Conservation (phyloP, 2,329 filamentous ascomycete genomes). For the Fusarium camptoceras region DNA sequence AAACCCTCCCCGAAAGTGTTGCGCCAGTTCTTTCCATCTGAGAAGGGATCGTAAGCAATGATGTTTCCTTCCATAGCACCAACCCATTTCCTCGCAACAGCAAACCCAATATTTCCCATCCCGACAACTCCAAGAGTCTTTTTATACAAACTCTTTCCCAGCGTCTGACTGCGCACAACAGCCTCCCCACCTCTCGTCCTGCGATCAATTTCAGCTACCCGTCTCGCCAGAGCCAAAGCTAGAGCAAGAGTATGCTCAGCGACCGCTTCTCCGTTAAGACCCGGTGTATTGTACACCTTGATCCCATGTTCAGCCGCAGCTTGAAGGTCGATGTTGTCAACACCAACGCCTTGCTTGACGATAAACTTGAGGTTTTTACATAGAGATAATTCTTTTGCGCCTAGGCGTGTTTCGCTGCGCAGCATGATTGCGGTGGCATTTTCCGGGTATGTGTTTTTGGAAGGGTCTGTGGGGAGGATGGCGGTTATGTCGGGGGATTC, state of each 20-base stretch:
- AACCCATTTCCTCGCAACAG: slow-evolving; percentile 6
- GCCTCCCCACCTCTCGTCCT: background rate
- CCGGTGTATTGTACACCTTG: background rate
- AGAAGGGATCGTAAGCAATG: background rate
- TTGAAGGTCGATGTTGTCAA: background rate
- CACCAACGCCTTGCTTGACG: background rate
- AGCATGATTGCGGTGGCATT: background rate
- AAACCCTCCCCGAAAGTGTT: rapidly evolving
- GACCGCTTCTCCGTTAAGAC: background rate
- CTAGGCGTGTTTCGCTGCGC: background rate
- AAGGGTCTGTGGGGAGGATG: background rate
- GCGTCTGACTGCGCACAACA: background rate
- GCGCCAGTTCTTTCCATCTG: background rate
- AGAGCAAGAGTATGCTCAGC: background rate
- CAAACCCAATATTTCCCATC: background rate
- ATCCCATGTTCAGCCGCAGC: background rate
- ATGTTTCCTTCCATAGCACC: background rate
- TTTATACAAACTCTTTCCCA: background rate
- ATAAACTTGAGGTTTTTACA: background rate
- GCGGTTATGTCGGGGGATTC: background rate
- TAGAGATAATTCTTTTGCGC: rapidly evolving
- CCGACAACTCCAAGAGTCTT: background rate
- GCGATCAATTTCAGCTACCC: background rate
- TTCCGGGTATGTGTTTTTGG: rapidly evolving
- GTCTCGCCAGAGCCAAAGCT: background rate